Base-by-base conservation (phyloP, 1,284 basidiomycete genomes). In the Trametes pubescens region DNA sequence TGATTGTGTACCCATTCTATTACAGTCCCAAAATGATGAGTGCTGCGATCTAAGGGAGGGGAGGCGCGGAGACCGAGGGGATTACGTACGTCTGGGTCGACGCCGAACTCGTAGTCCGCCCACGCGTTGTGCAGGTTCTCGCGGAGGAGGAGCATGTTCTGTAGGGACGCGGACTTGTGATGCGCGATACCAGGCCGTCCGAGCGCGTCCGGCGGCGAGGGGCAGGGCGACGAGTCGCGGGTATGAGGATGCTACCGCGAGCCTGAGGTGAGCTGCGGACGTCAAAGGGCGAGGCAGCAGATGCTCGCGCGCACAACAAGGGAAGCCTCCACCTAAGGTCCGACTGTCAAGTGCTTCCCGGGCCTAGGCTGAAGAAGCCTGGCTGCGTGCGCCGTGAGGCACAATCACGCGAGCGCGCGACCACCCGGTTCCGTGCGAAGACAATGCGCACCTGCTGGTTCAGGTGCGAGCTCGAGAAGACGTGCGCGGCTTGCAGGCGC, bases 51-150 rank as follows among this genome's bases (percentile, higher is more conserved):
- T n/a, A n/a, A n/a, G n/a, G n/a, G n/a, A n/a, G n/a, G n/a, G n/a
- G n/a, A n/a, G 22, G 29, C 43, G 29, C n/a, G 24, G n/a, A 26
- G 18, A 26, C 13, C 22, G 22, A 47, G 22, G 43, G 26, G 24
- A 13, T n/a, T 26, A 62, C 69, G 21, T 57, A 73, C 72, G 29
- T 70, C 65, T 13, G 69, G 68, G 57, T 73, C 60, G 6, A 72
- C 65, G 16, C 67, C 70, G 46, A 73, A 71, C 47, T 69, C 66
- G 49, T 72, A 68, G 47, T 70, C 64, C 14, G 64, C 64, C 72
- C 72, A 71, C 4, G 68, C 64, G 52, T 51, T 29, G 46, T 66
- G 70, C 55, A 71, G 61, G 57, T 72, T 68, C 6, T 60, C 57
- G 18, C 69, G 67, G 21, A 73, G 51, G 0, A 66, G 56, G 40